Conservation (phyloP, 805 yeast genomes). For the Candida loeiensis region DNA sequence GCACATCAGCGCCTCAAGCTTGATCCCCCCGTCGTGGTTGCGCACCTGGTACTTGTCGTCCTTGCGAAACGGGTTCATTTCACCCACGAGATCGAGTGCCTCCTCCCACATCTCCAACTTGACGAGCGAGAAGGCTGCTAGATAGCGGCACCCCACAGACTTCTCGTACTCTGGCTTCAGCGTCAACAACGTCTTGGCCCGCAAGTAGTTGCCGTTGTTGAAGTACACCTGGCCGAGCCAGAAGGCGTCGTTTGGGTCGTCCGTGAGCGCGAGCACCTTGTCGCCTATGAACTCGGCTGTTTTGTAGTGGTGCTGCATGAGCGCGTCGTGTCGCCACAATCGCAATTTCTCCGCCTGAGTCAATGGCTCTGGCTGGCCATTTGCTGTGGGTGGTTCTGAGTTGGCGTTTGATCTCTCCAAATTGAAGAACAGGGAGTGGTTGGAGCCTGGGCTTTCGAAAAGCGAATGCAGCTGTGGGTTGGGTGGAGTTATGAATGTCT, state of each 20-base stretch:
- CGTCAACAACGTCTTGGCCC: conserved; percentile 71
- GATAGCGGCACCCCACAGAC: conserved; percentile 73
- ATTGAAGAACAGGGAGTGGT: conserved; percentile 39
- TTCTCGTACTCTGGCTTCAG: conserved; percentile 50
- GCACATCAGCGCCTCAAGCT: conserved; percentile 83
- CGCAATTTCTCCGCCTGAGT: conserved; percentile 84
- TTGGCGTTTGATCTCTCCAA: conserved; percentile 17
- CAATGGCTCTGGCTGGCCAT: conserved; percentile 35
- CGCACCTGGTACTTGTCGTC: conserved; percentile 38
- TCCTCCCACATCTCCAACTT: conserved; percentile 80
- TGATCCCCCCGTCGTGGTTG: conserved; percentile 77
- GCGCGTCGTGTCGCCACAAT: conserved; percentile 90
- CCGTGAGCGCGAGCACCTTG: conserved; percentile 77
- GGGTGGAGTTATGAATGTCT: conserved; percentile 46
- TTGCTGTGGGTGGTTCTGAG: conserved; percentile 7
- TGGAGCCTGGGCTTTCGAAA: conserved; percentile 42
- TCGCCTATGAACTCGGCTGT: conserved; percentile 93
- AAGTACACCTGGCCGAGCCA: conserved; percentile 93
- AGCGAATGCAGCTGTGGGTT: conserved; percentile 38
- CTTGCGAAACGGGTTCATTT: conserved; percentile 65
- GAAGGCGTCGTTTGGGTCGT: conserved; percentile 89
- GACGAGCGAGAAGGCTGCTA: conserved; percentile 71
- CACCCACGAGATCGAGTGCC: conserved; percentile 83
- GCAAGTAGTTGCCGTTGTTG: conserved; percentile 66
- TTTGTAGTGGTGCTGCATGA: conserved; percentile 84